phyloP scores from a whole-genome alignment of 202 grass and related monocot genomes.

The Setaria italica region DNA sequence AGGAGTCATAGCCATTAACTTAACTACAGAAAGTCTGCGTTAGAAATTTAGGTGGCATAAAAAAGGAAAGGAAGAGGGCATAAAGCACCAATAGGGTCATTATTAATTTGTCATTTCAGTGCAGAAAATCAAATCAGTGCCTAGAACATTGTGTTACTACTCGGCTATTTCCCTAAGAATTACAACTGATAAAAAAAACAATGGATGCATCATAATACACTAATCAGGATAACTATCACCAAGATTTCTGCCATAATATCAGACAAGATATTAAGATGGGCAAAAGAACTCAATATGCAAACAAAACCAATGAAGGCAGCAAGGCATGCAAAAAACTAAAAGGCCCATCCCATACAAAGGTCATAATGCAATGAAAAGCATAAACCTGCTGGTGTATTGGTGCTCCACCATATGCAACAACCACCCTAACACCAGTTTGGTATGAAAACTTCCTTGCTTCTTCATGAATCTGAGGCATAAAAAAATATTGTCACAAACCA shows the following conservation, averaged over 20 bases:
- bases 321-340: constrained; percentile 9
- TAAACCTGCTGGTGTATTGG: constrained; percentile 84
- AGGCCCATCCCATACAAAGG: constrained; percentile 14
- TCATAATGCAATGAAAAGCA: constrained; percentile 5
- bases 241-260: background rate
- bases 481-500: constrained; percentile 35
- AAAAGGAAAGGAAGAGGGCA: background rate
- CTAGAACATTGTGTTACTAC: background rate
- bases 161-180: background rate
- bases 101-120: constrained; percentile 9
- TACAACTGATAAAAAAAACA: background rate
- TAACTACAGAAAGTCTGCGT: background rate
- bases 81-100: background rate
- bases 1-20: background rate
- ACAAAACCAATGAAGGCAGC: background rate
- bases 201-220: background rate
- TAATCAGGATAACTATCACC: background rate
- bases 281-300: background rate
- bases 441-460: constrained; percentile 96
- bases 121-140: background rate
- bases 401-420: constrained; percentile 96
- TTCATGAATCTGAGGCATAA: constrained; percentile 76
- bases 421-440: constrained; percentile 83
- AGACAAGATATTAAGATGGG: background rate
- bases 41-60: background rate